Evolutionary conservation across 257 asterid species (phyloP).

Genomic region (Rehmannia glutinosa): DNA sequence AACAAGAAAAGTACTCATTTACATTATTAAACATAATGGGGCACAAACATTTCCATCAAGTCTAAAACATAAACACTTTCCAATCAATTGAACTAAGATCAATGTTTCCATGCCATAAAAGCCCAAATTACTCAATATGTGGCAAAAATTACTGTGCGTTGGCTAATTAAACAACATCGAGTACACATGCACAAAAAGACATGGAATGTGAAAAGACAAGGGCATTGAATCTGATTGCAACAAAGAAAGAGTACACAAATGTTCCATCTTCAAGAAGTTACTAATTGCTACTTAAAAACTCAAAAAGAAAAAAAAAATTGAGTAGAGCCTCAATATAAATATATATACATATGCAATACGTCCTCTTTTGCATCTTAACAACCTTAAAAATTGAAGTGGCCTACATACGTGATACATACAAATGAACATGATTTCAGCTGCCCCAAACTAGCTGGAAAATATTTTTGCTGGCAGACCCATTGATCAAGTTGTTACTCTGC

Average conservation of each 20-base stretch:
- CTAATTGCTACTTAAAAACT: too few species aligned
- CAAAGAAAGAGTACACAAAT: not conserved
- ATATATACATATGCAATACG: not conserved
- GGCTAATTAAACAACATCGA: too few species aligned
- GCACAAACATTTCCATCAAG: too few species aligned
- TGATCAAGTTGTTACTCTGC: conserved; percentile 71
- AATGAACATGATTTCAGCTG: conserved; percentile 18
- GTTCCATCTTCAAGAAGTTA: too few species aligned
- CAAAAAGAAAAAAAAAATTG: not conserved
- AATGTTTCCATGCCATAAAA: too few species aligned
- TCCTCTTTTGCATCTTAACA: not conserved
- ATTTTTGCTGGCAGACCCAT: conserved; percentile 75
- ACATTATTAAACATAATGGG: too few species aligned
- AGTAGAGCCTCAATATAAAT: too few species aligned
- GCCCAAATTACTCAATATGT: too few species aligned
- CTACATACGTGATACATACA: not conserved
- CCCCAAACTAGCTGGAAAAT: conserved; percentile 88
- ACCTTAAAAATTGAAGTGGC: not conserved
- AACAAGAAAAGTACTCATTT: too few species aligned
- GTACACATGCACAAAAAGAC: not conserved
- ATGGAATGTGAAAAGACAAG: not conserved
- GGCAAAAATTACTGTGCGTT: too few species aligned
- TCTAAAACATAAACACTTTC: too few species aligned
- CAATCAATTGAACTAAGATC: too few species aligned
- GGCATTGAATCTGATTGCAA: not conserved